These are phyloP conservation scores for Xerocomus spinulosus DNA, from an alignment of 768 basidiomycete species.

Conservation along the genomic window DNA sequence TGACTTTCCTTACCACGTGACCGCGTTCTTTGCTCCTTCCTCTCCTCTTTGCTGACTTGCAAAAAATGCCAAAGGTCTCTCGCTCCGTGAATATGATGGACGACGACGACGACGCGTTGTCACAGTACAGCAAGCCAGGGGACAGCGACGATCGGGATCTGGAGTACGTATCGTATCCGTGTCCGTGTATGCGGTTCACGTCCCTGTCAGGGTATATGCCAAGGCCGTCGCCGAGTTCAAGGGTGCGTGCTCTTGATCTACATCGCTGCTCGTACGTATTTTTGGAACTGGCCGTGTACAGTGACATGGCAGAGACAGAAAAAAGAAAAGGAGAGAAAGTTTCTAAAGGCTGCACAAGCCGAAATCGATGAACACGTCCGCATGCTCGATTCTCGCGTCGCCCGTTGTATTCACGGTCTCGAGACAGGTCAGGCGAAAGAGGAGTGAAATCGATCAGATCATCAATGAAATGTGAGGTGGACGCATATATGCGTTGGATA, in stretches of 20 bases:
- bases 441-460: conserved; percentile 16
- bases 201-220: conserved; percentile 21
- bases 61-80: conserved; percentile 14
- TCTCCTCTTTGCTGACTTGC: neutral
- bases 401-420: neutral
- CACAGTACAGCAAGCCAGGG: conserved; percentile 14
- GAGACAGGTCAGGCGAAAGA: conserved; percentile 22
- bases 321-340: conserved; percentile 20
- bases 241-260: conserved; percentile 11
- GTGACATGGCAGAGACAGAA: conserved; percentile 33
- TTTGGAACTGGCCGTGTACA: conserved; percentile 5
- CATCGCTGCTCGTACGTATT: neutral
- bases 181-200: neutral
- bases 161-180: conserved; percentile 16
- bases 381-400: neutral
- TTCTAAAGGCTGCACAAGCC: conserved; percentile 18
- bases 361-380: conserved; percentile 27
- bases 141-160: conserved; percentile 27
- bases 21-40: neutral
- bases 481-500: conserved; percentile 6
- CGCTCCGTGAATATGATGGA: conserved; percentile 8
- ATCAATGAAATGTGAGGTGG: conserved; percentile 23
- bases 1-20: conserved; percentile 17
- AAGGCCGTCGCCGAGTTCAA: conserved; percentile 31
- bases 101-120: conserved; percentile 13